Percentiles rank a stretch among this genome's conserved stretches.
Conservation (phyloP, 306 rosid species). For the Echinosophora koreensis region DNA sequence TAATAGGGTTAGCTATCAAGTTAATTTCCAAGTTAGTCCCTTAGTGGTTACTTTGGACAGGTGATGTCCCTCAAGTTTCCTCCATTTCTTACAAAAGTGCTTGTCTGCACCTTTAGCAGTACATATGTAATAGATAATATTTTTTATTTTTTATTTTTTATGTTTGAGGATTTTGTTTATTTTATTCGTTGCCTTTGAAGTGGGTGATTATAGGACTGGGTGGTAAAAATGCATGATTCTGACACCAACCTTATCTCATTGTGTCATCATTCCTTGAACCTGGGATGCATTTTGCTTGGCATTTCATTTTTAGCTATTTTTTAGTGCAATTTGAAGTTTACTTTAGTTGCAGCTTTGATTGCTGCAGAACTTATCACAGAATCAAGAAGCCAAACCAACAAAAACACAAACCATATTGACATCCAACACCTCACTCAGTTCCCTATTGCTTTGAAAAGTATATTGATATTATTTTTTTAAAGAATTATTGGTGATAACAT, state of each 20-base stretch:
- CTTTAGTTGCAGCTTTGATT: neutral
- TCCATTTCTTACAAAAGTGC: neutral
- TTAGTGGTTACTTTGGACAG: slow-evolving; percentile 31
- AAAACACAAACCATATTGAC: neutral
- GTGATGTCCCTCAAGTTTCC: slow-evolving; percentile 14
- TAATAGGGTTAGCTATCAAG: slow-evolving; percentile 16
- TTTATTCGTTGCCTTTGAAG: slow-evolving; percentile 9
- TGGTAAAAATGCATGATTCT: slow-evolving; percentile 1
- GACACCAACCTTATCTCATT: neutral
- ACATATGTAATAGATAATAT: neutral
- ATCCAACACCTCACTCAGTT: neutral
- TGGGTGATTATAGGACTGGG: slow-evolving; percentile 9
- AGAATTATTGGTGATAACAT: neutral
- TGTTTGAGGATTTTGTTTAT: slow-evolving; percentile 20
- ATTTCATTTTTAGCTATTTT: neutral
- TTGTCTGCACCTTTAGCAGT: neutral
- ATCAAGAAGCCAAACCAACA: slow-evolving; percentile 26
- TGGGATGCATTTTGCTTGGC: neutral
- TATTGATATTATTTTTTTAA: neutral
- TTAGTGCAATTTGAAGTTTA: neutral
- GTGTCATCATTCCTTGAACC: slow-evolving; percentile 12
- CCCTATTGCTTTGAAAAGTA: neutral
- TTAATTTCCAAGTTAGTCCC: slow-evolving; percentile 21
- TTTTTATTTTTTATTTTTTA: neutral
- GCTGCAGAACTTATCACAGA: no score